Evolutionary conservation across 208 protist genomes (phyloP), one percentile per base, ranked within the genome.

Genomic region (Wallacemonas sp.): DNA sequence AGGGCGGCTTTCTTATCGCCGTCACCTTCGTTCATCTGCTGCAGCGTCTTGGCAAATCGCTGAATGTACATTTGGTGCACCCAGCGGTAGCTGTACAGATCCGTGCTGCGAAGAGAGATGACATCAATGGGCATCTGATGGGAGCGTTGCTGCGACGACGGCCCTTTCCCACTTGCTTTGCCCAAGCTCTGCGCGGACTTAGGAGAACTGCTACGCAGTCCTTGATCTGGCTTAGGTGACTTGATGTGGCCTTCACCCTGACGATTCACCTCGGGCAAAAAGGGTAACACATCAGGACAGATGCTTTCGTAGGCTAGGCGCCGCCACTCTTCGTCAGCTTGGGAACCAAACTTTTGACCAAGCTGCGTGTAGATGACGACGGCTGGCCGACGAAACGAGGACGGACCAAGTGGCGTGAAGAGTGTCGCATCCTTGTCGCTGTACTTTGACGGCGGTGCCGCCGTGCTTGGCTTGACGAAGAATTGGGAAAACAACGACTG

Each of bases 311-410:
- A 95, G 11, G 85, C 81, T 21, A 95, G 72, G 23, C 70, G 74
- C 2, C 90, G 71, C 90, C 90, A 95, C 46, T 85, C 83, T 19
- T 58, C 47, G 47, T 95, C 86, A 2, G 85, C 86, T 27, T 87
- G 75, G 1, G 80, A 80, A 26, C 90, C 87, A 60, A 90, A 85
- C 68, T 86, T 87, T 62, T 95, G 90, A 1, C 90, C 90, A 0
- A 93, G 67, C 67, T 95, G 90, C 21, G 90, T 85, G 61, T 81
- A 90, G 58, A 95, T 93, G 44, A 95, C 74, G 16, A 95, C 78
- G 0, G 87, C 79, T 26, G 90, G 90, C n/a, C 82, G 71, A 4
- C 78, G 76, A 61, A 95, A 92, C 17, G 73, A 72, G 2, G 70
- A 68, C 14, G 78, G 68, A 19, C 71, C 74, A 36, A 95, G 69